A percentile compares a stretch with the other conserved stretches of the same genome.
These are phyloP conservation scores for Spathaspora gorwiae DNA, from an alignment of 805 yeast genomes.

Conservation along the genomic window DNA sequence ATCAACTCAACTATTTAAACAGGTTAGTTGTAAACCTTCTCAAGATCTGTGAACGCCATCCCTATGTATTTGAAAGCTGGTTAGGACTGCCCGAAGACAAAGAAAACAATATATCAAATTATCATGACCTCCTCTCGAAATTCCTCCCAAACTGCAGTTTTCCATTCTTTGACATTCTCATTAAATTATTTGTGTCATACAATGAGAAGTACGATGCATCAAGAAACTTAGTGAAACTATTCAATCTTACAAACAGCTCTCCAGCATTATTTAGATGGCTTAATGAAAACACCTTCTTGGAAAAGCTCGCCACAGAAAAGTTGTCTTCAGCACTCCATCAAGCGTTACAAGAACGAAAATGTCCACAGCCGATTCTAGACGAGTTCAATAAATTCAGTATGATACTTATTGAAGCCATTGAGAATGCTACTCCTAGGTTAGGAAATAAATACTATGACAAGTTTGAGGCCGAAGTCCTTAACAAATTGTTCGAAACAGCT, in stretches of 20 bases:
- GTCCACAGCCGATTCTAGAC: neutral
- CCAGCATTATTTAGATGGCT: slow-evolving; percentile 1
- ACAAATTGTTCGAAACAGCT: neutral
- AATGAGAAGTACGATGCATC: neutral
- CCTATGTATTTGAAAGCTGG: slow-evolving; percentile 9
- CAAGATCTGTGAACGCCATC: slow-evolving; percentile 7
- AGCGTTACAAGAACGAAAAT: neutral
- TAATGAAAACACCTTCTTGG: neutral
- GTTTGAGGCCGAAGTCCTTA: slow-evolving; percentile 3
- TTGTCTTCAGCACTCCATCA: neutral
- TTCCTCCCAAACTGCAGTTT: slow-evolving; percentile 5
- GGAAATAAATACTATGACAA: neutral
- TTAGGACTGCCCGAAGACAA: neutral
- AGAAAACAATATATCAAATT: neutral
- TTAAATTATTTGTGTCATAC: slow-evolving; percentile 10
- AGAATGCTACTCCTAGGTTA: slow-evolving; percentile 1
- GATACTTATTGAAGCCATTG: slow-evolving; percentile 2
- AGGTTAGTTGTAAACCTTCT: slow-evolving; percentile 6
- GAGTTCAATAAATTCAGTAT: neutral
- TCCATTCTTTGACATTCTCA: slow-evolving; percentile 18
- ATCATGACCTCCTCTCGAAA: neutral
- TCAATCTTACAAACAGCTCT: slow-evolving; percentile 5
- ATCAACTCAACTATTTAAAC: slow-evolving; percentile 7
- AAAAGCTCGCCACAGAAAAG: neutral
- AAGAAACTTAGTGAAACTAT: neutral